These are phyloP conservation scores for Yamadazyma sp. DNA, from an alignment of 805 yeast species.

Conservation along the genomic window DNA sequence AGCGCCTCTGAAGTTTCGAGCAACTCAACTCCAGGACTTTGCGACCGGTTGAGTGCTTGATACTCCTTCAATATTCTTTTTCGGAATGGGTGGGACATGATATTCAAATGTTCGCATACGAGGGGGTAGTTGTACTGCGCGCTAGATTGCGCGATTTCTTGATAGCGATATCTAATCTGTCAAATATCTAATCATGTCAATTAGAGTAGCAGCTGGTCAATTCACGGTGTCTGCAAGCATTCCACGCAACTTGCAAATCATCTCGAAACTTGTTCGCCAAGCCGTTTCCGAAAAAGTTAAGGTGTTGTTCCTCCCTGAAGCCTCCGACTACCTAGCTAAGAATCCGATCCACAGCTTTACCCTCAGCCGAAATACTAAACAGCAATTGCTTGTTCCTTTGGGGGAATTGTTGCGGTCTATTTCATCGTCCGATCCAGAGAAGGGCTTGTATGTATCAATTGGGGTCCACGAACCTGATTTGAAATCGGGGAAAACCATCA, in stretches of 20 bases:
- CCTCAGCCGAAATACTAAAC: constrained; percentile 48
- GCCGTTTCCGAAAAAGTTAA: constrained; percentile 64
- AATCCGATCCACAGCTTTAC: constrained; percentile 62
- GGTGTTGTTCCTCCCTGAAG: constrained; percentile 87
- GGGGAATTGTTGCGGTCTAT: constrained; percentile 46
- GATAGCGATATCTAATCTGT: no score
- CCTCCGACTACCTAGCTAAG: constrained; percentile 81
- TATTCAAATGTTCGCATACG: no score
- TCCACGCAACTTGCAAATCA: constrained; percentile 57
- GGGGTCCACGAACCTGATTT: constrained; percentile 84
- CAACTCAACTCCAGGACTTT: constrained; percentile 26
- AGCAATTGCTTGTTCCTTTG: constrained; percentile 43
- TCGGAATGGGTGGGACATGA: constrained; percentile 27
- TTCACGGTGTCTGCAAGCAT: constrained; percentile 71
- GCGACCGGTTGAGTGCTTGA: constrained; percentile 14
- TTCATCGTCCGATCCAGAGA: constrained; percentile 25
- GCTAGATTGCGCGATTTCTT: not conserved
- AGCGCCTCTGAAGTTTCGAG: constrained; percentile 20
- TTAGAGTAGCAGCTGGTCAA: constrained; percentile 53
- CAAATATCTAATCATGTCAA: constrained; percentile 1
- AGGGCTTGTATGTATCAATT: constrained; percentile 64
- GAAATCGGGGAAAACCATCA: constrained; percentile 44
- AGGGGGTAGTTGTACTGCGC: not conserved
- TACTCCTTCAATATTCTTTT: constrained; percentile 31
- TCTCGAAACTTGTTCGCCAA: constrained; percentile 54